A percentile compares a stretch with the other conserved stretches of the same genome.
phyloP scores from a whole-genome alignment of 106 monocot species.

The Agapanthus africanus region DNA sequence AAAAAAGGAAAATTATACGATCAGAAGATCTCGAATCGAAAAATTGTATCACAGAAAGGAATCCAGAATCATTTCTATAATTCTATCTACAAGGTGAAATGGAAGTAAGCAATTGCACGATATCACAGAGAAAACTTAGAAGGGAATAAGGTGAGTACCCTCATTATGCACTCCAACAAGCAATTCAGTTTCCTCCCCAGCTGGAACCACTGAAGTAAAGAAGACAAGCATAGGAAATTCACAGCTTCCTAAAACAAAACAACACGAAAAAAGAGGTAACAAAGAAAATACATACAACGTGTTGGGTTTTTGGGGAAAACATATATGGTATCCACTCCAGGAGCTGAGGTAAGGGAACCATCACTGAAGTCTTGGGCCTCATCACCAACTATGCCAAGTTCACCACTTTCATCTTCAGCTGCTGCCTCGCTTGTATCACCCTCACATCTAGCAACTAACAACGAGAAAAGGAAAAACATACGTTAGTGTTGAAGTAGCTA shows the following conservation, averaged over 20 bases:
- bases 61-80: neutral
- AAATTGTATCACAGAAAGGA: neutral
- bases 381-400: constrained; percentile 81
- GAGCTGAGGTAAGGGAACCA: constrained; percentile 54
- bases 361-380: constrained; percentile 74
- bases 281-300: constrained; percentile 34
- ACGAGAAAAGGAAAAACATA: neutral
- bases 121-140: neutral
- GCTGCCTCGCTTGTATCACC: constrained; percentile 33
- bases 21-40: neutral
- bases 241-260: neutral
- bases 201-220: constrained; percentile 59
- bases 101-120: neutral
- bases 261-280: neutral
- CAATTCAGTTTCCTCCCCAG: constrained; percentile 82
- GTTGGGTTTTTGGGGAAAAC: constrained; percentile 85
- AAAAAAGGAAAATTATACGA: neutral
- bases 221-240: neutral
- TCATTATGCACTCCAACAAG: constrained; percentile 92
- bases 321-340: constrained; percentile 68
- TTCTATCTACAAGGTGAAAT: neutral
- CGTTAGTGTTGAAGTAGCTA: neutral
- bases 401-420: constrained; percentile 74
- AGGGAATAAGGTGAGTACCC: constrained; percentile 25
- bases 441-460: constrained; percentile 61